These are phyloP conservation scores for Acacia pycnantha DNA, from an alignment of 331 rosid species.

Conservation along the genomic window DNA sequence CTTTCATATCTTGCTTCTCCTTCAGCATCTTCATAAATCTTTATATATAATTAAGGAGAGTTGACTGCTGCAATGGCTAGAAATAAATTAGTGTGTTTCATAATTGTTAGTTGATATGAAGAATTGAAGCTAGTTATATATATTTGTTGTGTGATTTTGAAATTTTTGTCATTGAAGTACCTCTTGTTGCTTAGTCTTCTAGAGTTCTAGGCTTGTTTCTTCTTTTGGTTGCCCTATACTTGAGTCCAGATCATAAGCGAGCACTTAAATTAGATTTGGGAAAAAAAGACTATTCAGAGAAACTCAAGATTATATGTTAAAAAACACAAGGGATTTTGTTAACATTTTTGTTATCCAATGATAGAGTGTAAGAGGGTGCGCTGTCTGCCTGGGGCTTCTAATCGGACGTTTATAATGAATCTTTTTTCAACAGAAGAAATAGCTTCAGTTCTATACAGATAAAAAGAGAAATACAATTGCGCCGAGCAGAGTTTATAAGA, in stretches of 20 bases:
- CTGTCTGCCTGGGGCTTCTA: not conserved
- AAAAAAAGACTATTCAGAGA: not conserved
- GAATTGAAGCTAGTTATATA: not conserved
- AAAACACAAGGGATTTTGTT: not conserved
- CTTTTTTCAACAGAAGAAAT: not conserved
- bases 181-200: not conserved
- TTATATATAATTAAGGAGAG: not conserved
- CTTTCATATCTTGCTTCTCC: not conserved
- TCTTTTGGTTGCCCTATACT: not conserved
- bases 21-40: not conserved
- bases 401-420: not conserved
- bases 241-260: constrained; percentile 42
- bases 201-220: not conserved
- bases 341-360: not conserved
- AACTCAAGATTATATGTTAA: not conserved
- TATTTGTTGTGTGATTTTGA: not conserved
- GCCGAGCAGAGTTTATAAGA: constrained; percentile 3
- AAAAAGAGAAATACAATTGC: constrained; percentile 13
- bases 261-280: not conserved
- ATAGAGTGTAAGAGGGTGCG: too few species aligned
- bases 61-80: not conserved
- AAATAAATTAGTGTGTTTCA: not conserved
- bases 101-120: not conserved
- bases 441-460: constrained; percentile 8
- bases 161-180: not conserved